phyloP scores from a whole-genome alignment of 2,329 filamentous ascomycete genomes.

The Talaromyces sp. region DNA sequence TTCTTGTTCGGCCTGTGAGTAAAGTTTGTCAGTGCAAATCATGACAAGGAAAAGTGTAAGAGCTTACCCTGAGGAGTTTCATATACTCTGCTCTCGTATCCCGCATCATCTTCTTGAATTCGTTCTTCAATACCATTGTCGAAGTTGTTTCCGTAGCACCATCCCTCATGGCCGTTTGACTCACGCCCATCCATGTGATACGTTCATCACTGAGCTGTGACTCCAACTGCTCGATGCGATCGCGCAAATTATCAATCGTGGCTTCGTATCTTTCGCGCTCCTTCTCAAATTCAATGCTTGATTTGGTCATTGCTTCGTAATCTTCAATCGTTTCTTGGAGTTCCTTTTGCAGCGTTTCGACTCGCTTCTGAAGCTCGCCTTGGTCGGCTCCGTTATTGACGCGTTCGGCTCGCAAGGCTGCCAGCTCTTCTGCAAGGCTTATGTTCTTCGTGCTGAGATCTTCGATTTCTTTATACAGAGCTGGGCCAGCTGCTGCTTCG shows the following conservation, averaged over 20 bases:
- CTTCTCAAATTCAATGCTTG: conserved; percentile 65
- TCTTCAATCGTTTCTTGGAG: conserved; percentile 63
- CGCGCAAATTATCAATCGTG: conserved; percentile 58
- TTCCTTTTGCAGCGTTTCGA: conserved; percentile 58
- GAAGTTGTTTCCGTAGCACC: conserved; percentile 55
- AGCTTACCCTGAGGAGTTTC: conserved; percentile 59
- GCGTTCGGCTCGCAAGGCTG: conserved; percentile 34
- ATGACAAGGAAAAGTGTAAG: background rate
- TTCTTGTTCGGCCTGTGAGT: conserved; percentile 61
- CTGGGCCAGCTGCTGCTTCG: conserved; percentile 56
- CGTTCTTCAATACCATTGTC: conserved; percentile 63
- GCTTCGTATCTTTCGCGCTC: conserved; percentile 62
- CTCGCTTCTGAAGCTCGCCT: conserved; percentile 42
- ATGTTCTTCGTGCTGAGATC: conserved; percentile 47
- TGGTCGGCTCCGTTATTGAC: conserved; percentile 24
- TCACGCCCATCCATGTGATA: conserved; percentile 60
- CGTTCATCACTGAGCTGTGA: conserved; percentile 62
- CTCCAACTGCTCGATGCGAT: conserved; percentile 60
- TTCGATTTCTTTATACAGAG: conserved; percentile 57
- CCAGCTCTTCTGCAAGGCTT: conserved; percentile 45
- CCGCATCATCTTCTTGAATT: conserved; percentile 78
- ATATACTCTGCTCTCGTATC: conserved; percentile 63
- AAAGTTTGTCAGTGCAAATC: background rate
- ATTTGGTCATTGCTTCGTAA: conserved; percentile 65
- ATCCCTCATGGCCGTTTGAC: conserved; percentile 42